Evolutionary conservation across 345 rosid genomes (phyloP).

Genomic region (Eucalyptus sp.): DNA sequence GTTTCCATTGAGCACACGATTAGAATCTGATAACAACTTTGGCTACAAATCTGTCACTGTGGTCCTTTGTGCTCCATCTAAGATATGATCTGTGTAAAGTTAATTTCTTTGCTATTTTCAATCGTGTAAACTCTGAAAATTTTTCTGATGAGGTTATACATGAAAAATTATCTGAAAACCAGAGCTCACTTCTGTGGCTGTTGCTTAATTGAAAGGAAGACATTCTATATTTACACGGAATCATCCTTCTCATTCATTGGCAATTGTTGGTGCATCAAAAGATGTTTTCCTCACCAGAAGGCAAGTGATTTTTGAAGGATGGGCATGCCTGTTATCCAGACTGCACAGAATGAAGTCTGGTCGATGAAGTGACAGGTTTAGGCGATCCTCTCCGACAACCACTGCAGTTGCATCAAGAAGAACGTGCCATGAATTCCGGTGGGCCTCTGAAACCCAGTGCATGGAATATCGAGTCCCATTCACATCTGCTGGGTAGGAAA

Average conservation of each 20-base stretch:
- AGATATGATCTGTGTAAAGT: neutral
- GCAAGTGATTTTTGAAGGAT: constrained; percentile 44
- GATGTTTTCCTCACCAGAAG: constrained; percentile 58
- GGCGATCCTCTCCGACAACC: constrained; percentile 29
- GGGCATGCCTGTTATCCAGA: constrained; percentile 28
- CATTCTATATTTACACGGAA: neutral
- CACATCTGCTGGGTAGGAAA: constrained; percentile 49
- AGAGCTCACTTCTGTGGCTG: neutral
- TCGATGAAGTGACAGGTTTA: constrained; percentile 45
- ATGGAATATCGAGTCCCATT: constrained; percentile 45
- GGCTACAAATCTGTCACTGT: neutral
- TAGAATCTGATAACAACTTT: neutral
- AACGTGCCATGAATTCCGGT: constrained; percentile 65
- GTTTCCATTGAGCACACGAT: neutral
- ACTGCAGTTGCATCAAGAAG: constrained; percentile 47
- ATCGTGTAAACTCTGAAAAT: neutral
- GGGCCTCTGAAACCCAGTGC: constrained; percentile 77
- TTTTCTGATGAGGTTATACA: neutral
- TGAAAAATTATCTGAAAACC: neutral
- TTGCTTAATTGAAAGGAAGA: neutral
- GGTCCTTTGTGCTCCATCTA: neutral
- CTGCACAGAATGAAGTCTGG: constrained; percentile 60
- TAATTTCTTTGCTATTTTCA: neutral
- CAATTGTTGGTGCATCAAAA: constrained; percentile 27
- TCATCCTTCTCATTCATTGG: neutral